These are phyloP conservation scores for Leccinum imitatum DNA, from an alignment of 768 basidiomycete genomes.

Conservation along the genomic window DNA sequence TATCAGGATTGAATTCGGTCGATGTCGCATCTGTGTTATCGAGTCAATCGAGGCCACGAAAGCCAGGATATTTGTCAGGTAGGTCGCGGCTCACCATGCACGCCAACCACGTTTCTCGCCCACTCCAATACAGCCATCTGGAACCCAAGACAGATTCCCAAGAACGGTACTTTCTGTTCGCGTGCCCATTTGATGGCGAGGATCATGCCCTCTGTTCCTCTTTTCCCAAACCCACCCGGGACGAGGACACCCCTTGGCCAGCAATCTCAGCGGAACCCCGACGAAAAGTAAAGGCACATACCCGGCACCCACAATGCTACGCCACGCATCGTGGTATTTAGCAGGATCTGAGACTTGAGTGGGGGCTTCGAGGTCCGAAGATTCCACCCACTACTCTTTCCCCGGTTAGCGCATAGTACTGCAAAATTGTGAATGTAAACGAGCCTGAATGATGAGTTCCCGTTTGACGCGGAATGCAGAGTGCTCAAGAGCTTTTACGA, in stretches of 20 bases:
- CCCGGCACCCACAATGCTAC: constrained; percentile 87
- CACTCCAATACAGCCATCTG: constrained; percentile 96
- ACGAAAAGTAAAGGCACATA: constrained; percentile 37
- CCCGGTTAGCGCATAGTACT: constrained; percentile 6
- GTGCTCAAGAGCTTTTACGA: constrained; percentile 95
- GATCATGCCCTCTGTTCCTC: constrained; percentile 97
- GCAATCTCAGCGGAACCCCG: constrained; percentile 11
- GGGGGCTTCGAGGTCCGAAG: constrained; percentile 83
- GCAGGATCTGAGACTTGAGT: constrained; percentile 79
- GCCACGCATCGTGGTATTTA: constrained; percentile 94
- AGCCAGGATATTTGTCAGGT: background rate
- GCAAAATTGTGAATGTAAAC: constrained; percentile 23
- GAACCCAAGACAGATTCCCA: constrained; percentile 97
- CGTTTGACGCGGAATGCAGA: constrained; percentile 90
- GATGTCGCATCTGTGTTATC: constrained; percentile 71
- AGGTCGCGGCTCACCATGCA: constrained; percentile 49
- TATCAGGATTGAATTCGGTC: constrained; percentile 66
- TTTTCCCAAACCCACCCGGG: constrained; percentile 91
- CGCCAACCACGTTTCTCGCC: constrained; percentile 78
- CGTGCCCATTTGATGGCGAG: constrained; percentile 97
- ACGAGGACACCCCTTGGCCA: constrained; percentile 85
- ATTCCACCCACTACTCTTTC: constrained; percentile 84
- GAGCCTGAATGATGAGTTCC: constrained; percentile 77
- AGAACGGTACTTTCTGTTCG: constrained; percentile 91
- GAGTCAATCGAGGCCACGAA: constrained; percentile 12